Base-by-base conservation (phyloP, 768 basidiomycete species). In the Mycena rebaudengoi region DNA sequence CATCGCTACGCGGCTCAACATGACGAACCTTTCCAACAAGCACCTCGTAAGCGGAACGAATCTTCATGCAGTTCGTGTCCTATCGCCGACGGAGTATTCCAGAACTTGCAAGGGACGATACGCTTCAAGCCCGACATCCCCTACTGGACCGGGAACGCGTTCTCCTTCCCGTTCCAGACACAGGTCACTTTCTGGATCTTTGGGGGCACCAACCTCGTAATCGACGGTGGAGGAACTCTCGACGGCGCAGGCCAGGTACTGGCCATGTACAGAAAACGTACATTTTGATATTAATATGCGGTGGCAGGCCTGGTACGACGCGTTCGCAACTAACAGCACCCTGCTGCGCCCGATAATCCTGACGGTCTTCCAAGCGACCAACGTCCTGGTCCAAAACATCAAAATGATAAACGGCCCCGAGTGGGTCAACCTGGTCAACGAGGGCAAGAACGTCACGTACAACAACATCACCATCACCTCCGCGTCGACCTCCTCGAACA, bases 231-330 rank as follows among this genome's bases (percentile, higher is more conserved):
- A 33, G 89, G 89, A 12, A 87, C 86, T 3, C 78, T 91, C 18
- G 87, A 89, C 69, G 89, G 88, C 18, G 81, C 83, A 30, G 89
- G 89, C 12, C 88, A 90, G 75, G 85, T 85, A n/a, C n/a, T n/a
- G n/a, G n/a, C n/a, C n/a, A n/a, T n/a, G n/a, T n/a, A n/a, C n/a
- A n/a, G n/a, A n/a, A n/a, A n/a, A n/a, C n/a, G n/a, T n/a, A n/a
- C n/a, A n/a, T n/a, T n/a, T n/a, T n/a, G n/a, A n/a, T n/a, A n/a
- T n/a, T n/a, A n/a, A n/a, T n/a, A n/a, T n/a, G n/a, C n/a, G n/a
- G n/a, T n/a, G n/a, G n/a, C 40, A 86, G 85, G 74, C 80, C 5
- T 88, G 86, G 86, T 88, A 84, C 68, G 85, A 88, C 62, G 79
- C 82, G 28, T 85, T 86, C 41, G 66, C 66, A 3, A 35, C 76